Base-by-base conservation (phyloP, 768 basidiomycete genomes). In the Mycena polygramma region DNA sequence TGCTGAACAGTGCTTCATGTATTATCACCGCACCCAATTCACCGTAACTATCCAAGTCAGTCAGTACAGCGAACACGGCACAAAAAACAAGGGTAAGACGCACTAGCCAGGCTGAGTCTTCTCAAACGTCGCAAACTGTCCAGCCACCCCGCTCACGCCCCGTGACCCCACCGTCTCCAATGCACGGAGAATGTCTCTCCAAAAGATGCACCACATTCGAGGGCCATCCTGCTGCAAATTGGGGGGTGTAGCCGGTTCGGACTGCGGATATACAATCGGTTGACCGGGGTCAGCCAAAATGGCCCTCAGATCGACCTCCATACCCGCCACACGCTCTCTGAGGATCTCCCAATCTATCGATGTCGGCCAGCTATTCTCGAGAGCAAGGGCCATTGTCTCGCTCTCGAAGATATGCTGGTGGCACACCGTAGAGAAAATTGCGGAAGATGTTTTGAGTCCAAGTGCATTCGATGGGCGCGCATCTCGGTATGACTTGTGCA, bases 31-130 rank as follows among this genome's bases (percentile, higher is more conserved):
- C 24, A 17, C 66, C 66, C 22, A 46, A 6, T 41, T 68, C 66
- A 11, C 66, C 66, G 24, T 68, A 68, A n/a, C 66, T 68, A n/a
- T 1, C 15, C 14, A 19, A 35, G 19, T n/a, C 4, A n/a, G 49
- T 39, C 1, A 22, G 37, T 15, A 1, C 41, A 5, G 17, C 4
- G 17, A 24, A 7, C 24, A 52, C 7, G 26, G 9, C 11, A 39
- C 4, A 35, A 45, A 53, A 36, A 45, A 35, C 24, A 35, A 2
- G 45, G 30, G 19, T 24, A 55, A 11, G 11, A 68, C 66, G 6
- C 43, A 68, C 66, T 68, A 68, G 2, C 66, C 66, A 9, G 59
- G 66, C 51, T 57, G 58, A 14, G 22, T 46, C n/a, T 54, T 54
- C 0, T 55, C 1, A 30, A 68, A 68, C 0, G 30, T 48, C 1